A percentile compares a stretch with the other conserved stretches of the same genome.
Evolutionary conservation across 2,329 filamentous ascomycete species (phyloP).

Genomic region (Helminthosporium solani): DNA sequence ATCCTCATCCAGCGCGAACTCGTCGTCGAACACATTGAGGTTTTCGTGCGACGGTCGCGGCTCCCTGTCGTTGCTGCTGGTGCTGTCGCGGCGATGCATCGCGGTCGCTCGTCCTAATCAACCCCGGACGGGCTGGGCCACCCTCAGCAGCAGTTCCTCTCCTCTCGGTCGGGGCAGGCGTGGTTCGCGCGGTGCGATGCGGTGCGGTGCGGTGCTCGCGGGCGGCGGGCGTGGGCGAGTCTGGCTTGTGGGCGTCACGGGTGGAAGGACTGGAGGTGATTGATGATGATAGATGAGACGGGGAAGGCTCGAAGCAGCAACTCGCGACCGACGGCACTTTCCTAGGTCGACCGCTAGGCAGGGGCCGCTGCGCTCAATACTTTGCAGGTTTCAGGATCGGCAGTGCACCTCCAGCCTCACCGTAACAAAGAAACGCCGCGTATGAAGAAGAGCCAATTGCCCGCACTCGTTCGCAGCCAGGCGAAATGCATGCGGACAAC

Average conservation of each 20-base stretch:
- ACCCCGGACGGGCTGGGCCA: conserved; percentile 27
- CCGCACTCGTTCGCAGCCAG: too few species aligned
- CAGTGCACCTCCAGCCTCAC: conserved; percentile 12
- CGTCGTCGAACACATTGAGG: conserved; percentile 52
- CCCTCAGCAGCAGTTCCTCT: conserved; percentile 24
- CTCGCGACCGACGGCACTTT: conserved; percentile 24
- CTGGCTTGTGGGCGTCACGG: conserved; percentile 21
- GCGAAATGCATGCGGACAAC: too few species aligned
- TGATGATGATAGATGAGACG: conserved; percentile 5
- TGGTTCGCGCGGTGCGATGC: conserved; percentile 3
- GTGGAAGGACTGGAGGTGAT: conserved; percentile 5
- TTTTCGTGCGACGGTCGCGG: conserved; percentile 30
- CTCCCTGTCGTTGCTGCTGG: conserved; percentile 24
- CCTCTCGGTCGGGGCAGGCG: conserved; percentile 13
- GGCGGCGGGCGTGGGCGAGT: conserved; percentile 13
- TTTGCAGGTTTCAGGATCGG: conserved; percentile 32
- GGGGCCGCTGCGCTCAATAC: conserved; percentile 17
- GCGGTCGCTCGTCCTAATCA: conserved; percentile 34
- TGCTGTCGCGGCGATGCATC: conserved; percentile 43
- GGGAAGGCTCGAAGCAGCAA: conserved; percentile 16
- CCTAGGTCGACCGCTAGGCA: conserved; percentile 23
- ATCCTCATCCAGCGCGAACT: conserved; percentile 47
- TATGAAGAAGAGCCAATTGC: conserved; percentile 10
- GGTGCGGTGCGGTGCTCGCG: neutral
- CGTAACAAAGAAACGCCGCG: too few species aligned